phyloP scores from a whole-genome alignment of 2,329 filamentous ascomycete genomes.

The Fusarium subglutinans region DNA sequence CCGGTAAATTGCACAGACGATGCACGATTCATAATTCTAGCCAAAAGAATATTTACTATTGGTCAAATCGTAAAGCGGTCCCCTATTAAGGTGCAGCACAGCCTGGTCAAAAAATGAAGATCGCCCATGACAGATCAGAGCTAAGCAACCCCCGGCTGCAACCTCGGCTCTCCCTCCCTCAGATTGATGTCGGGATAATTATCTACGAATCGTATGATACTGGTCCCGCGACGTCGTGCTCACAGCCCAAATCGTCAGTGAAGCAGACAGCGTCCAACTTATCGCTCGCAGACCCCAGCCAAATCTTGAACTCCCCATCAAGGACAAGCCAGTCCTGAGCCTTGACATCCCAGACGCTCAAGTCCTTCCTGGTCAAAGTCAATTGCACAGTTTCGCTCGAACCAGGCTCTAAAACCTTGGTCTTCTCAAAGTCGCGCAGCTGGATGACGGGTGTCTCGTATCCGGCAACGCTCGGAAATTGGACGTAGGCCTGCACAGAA shows the following conservation, averaged over 20 bases:
- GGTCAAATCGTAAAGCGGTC: neutral
- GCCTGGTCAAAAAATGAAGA: neutral
- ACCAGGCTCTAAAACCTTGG: constrained; percentile 62
- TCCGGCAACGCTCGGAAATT: constrained; percentile 49
- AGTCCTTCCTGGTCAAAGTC: constrained; percentile 70
- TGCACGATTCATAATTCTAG: neutral
- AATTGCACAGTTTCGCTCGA: constrained; percentile 64
- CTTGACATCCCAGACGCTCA: constrained; percentile 77
- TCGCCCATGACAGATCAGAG: neutral
- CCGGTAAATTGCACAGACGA: neutral
- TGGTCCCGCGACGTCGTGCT: constrained; percentile 20
- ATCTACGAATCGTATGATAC: constrained; percentile 20
- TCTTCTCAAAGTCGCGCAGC: constrained; percentile 79
- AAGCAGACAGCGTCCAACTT: constrained; percentile 45
- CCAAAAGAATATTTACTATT: neutral
- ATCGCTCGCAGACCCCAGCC: constrained; percentile 53
- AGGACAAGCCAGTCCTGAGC: constrained; percentile 74
- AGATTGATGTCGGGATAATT: neutral
- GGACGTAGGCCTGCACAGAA: constrained; percentile 57
- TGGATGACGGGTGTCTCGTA: constrained; percentile 73
- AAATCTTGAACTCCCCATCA: constrained; percentile 50
- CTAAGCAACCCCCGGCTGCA: neutral
- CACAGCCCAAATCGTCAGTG: constrained; percentile 43
- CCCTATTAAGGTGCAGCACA: neutral
- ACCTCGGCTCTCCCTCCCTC: neutral